Base-by-base conservation (phyloP, 108 stramenopile species). In the Stephanodiscus minutulus region DNA sequence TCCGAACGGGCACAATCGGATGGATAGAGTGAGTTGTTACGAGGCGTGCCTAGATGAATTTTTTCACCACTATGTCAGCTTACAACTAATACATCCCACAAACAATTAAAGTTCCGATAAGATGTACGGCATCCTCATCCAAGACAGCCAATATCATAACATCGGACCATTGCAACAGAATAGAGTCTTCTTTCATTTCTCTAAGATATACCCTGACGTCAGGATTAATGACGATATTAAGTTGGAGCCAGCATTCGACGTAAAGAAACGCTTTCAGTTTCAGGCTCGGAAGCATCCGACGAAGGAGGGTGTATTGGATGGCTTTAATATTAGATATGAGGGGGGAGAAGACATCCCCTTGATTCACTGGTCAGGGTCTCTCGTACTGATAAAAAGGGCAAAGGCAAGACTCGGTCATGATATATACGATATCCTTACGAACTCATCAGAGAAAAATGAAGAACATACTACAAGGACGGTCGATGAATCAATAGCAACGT, bases 321-420 rank as follows among this genome's bases (percentile, higher is more conserved):
- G 47, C 39, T 64, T 64, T 35, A 64, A 64, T 49, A 2, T 64
- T n/a, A 48, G 64, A 64, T 64, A 50, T 48, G 64, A 48, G 6
- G 64, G 41, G 22, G 55, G 29, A 56, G 52, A 53, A 2, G 64
- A 64, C 22, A 64, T 64, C 17, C 64, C 48, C 29, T n/a, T 64
- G 31, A 27, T 64, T 48, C 41, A 64, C 22, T 64, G 41, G 64
- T 18, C 17, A 5, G 70, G 58, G 7, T 43, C 70, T 28, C 12
- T 71, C n/a, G 21, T 49, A 6, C 10, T 61, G 43, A 48, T 48
- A 39, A 29, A 25, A 35, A 48, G 27, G 13, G 60, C 70, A 8
- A 71, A 58, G 70, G 70, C 70, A 7, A 31, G 1, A 31, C 33
- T 71, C 21, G 70, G 70, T 3, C 60, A 60, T 48, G 52, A 35